These are phyloP conservation scores for Zygosaccharomyces pseudorouxii DNA, from an alignment of 805 yeast genomes.

Conservation along the genomic window DNA sequence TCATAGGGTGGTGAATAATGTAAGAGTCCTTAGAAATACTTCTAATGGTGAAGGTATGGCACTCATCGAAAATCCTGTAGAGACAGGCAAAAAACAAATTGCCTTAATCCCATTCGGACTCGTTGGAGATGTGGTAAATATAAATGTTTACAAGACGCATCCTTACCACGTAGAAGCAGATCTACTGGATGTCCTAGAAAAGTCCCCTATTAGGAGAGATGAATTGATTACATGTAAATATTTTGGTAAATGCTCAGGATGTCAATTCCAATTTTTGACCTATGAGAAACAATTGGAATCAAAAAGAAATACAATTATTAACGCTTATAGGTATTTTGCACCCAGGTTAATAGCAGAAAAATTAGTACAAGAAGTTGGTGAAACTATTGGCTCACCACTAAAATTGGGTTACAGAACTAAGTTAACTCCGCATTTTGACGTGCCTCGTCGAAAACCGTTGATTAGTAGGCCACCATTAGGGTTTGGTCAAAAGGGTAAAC, in stretches of 20 bases:
- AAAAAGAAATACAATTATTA: conserved; percentile 68
- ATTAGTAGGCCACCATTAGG: conserved; percentile 68
- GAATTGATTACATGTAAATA: conserved; percentile 62
- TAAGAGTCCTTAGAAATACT: conserved; percentile 52
- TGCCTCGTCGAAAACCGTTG: conserved; percentile 52
- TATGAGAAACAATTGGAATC: conserved; percentile 69
- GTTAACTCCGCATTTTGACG: conserved; percentile 90
- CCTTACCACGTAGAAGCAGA: conserved; percentile 73
- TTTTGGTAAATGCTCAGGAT: conserved; percentile 91
- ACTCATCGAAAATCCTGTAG: conserved; percentile 56
- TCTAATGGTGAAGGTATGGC: conserved; percentile 91
- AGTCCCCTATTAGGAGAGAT: conserved; percentile 48
- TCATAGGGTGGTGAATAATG: conserved; percentile 56
- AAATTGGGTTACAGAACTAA: conserved; percentile 81
- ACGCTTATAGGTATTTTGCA: conserved; percentile 79
- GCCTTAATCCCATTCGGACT: conserved; percentile 81
- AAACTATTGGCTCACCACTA: conserved; percentile 72
- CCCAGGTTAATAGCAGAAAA: conserved; percentile 43
- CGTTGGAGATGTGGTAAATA: conserved; percentile 74
- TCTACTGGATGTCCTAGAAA: conserved; percentile 46
- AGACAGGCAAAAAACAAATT: conserved; percentile 45
- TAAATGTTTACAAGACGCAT: conserved; percentile 74
- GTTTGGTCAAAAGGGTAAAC: conserved; percentile 81
- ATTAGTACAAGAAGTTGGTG: conserved; percentile 54
- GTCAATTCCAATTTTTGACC: conserved; percentile 80